Percentiles rank a stretch among this genome's conserved stretches.
These are phyloP conservation scores for Amaranthus hypochondriacus DNA, from an alignment of 148 eudicot species.

Conservation along the genomic window DNA sequence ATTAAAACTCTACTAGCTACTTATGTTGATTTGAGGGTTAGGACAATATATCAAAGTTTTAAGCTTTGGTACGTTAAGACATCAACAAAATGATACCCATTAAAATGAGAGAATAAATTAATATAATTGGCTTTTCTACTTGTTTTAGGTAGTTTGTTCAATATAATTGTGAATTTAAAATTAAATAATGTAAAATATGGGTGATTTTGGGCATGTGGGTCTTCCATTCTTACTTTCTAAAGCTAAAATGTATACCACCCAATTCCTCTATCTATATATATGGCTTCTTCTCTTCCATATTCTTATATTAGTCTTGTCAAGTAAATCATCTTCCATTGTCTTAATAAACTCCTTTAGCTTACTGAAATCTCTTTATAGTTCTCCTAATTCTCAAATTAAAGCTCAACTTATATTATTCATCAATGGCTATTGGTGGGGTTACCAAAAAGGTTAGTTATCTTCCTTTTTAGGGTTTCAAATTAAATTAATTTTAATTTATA, in stretches of 20 bases:
- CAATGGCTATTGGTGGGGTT: slow-evolving; percentile 26
- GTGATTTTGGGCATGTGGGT: slow-evolving; percentile 20
- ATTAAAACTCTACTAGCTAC: no score
- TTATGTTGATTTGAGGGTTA: no score
- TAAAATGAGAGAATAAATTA: neutral
- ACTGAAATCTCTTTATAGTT: neutral
- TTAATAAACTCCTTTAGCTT: neutral
- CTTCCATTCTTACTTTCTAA: neutral
- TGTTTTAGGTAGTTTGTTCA: slow-evolving; percentile 11
- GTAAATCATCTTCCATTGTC: neutral
- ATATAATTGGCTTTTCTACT: neutral
- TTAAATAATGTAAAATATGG: neutral
- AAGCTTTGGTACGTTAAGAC: no score
- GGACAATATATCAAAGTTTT: no score
- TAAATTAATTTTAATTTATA: neutral
- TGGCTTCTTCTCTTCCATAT: slow-evolving; percentile 14
- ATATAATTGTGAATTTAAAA: neutral
- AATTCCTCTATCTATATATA: slow-evolving; percentile 34
- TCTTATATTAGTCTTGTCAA: neutral
- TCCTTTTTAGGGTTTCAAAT: neutral
- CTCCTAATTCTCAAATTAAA: neutral
- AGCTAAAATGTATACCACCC: slow-evolving; percentile 20
- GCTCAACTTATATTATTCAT: neutral
- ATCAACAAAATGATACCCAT: neutral
- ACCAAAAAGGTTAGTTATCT: slow-evolving; percentile 26